These are phyloP conservation scores for Metschnikowia kofuensis DNA, from an alignment of 805 yeast species.

Conservation along the genomic window DNA sequence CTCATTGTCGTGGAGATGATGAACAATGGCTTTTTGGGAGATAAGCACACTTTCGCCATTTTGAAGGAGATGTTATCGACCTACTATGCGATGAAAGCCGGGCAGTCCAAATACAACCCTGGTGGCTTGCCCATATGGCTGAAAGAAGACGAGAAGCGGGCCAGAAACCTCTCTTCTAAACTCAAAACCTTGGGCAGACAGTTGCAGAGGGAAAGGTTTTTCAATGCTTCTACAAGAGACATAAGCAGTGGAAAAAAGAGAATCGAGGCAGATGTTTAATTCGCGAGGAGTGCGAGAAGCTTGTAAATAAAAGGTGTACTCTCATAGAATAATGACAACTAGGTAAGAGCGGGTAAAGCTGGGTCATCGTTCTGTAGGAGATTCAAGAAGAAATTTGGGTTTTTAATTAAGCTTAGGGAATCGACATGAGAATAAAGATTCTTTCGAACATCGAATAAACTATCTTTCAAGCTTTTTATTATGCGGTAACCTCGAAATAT, in stretches of 20 bases:
- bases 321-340: too few species aligned
- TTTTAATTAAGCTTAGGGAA: too few species aligned
- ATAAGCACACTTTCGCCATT: conserved; percentile 32
- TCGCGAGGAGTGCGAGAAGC: not conserved
- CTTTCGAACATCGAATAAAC: too few species aligned
- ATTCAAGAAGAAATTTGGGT: too few species aligned
- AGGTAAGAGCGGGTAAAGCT: too few species aligned
- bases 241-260: not conserved
- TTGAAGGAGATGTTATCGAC: conserved; percentile 34
- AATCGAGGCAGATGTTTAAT: not conserved
- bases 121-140: conserved; percentile 35
- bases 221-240: not conserved
- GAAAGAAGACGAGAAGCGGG: conserved; percentile 34
- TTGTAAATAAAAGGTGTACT: too few species aligned
- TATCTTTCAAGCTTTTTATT: too few species aligned
- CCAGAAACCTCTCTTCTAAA: conserved; percentile 22
- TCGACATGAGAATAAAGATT: too few species aligned
- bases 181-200: conserved; percentile 10
- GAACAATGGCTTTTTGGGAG: conserved; percentile 41
- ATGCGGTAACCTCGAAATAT: too few species aligned
- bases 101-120: conserved; percentile 22
- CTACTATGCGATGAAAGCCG: conserved; percentile 33
- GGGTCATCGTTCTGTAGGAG: too few species aligned
- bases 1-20: conserved; percentile 35
- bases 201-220: conserved; percentile 5